phyloP scores from a whole-genome alignment of 108 stramenopile genomes.

The Cyclostephanos invisitatus region DNA sequence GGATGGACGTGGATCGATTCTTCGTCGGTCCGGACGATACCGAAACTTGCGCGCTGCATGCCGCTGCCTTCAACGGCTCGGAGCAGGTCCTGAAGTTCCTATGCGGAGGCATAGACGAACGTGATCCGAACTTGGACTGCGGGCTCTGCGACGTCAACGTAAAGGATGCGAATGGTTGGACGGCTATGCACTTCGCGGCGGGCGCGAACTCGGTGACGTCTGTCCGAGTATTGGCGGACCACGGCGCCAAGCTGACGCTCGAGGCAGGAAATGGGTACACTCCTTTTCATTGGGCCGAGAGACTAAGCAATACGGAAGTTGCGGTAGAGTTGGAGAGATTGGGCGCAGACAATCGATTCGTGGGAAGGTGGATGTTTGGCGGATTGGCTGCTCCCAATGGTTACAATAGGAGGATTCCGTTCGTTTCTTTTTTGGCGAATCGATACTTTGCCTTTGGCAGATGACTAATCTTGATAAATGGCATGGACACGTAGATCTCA shows the following conservation, averaged over 20 bases:
- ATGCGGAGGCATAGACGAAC: constrained; percentile 61
- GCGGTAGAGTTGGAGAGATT: constrained; percentile 61
- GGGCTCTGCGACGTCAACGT: constrained; percentile 68
- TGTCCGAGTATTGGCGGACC: constrained; percentile 51
- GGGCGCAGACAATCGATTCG: constrained; percentile 50
- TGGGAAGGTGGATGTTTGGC: constrained; percentile 52
- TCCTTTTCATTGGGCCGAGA: constrained; percentile 74
- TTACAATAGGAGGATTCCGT: constrained; percentile 19
- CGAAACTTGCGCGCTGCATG: constrained; percentile 80
- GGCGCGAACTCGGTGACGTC: constrained; percentile 62
- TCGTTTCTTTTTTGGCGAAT: constrained; percentile 36
- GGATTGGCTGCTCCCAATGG: constrained; percentile 47
- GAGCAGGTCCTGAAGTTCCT: constrained; percentile 63
- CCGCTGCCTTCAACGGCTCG: constrained; percentile 76
- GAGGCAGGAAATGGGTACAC: constrained; percentile 85
- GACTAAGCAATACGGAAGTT: constrained; percentile 66
- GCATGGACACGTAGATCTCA: background rate
- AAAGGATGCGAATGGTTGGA: constrained; percentile 77
- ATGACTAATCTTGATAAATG: background rate
- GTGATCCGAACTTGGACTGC: constrained; percentile 51
- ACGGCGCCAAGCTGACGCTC: constrained; percentile 68
- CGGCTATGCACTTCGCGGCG: constrained; percentile 77
- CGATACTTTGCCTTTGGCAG: constrained; percentile 28
- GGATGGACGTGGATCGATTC: constrained; percentile 74
- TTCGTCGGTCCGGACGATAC: constrained; percentile 68